Percentiles rank a stretch among this genome's conserved stretches.
These are phyloP conservation scores for Rostrohypoxylon terebratum DNA, from an alignment of 495 filamentous ascomycete species.

Conservation along the genomic window DNA sequence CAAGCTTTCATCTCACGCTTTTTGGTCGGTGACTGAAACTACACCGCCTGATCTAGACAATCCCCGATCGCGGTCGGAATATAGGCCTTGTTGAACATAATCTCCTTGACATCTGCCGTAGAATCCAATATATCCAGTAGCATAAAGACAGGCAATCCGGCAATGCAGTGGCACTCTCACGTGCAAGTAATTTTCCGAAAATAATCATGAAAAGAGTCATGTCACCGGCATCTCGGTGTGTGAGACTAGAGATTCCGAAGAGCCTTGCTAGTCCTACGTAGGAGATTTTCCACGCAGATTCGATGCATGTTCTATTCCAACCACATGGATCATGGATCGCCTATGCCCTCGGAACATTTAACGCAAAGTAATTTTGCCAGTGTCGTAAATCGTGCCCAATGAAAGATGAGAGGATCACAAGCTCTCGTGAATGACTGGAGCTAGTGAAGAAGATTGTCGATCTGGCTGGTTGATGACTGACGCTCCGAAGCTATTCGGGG, in stretches of 20 bases:
- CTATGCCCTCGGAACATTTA: slow-evolving; percentile 28
- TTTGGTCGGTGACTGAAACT: slow-evolving; percentile 5
- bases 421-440: background rate
- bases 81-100: background rate
- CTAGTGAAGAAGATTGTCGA: background rate
- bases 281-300: slow-evolving; percentile 18
- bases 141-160: slow-evolving; percentile 1
- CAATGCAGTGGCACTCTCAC: background rate
- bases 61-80: background rate
- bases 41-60: slow-evolving; percentile 22
- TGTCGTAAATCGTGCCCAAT: background rate
- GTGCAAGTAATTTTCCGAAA: background rate
- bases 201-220: background rate
- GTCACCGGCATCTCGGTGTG: slow-evolving; percentile 8
- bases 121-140: background rate
- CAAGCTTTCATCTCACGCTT: slow-evolving; percentile 12
- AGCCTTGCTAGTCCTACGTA: slow-evolving; percentile 20
- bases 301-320: slow-evolving; percentile 18
- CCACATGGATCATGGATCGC: slow-evolving; percentile 14
- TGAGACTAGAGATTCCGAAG: slow-evolving; percentile 4
- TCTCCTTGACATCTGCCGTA: background rate
- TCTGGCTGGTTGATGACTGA: background rate
- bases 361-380: background rate
- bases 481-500: slow-evolving; percentile 1
- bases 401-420: background rate